Base-by-base conservation (phyloP, 163 green algal genomes). In the Scenedesmus sp. region DNA sequence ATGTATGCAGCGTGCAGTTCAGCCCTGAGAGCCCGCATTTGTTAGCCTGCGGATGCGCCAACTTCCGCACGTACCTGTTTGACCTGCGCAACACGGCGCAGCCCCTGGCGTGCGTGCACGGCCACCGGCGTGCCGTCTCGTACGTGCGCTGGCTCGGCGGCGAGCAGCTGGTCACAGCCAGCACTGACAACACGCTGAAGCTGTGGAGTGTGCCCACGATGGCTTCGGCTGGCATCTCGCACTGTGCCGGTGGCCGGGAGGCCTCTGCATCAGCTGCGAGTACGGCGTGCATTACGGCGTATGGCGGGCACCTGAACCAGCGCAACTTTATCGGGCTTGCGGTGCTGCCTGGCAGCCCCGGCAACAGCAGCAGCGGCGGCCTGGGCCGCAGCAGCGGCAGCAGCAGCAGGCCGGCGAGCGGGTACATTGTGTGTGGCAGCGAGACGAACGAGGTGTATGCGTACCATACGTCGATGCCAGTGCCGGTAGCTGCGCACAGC, bases 311-410 rank as follows among this genome's bases (percentile, higher is more conserved):
- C 91, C 76, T 91, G n/a, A 99, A 99, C 86, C 95, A 97, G 79
- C 94, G 95, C 79, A 98, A 99, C 94, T 99, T 99, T 92, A 97
- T 98, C 34, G 97, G 97, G 13, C 94, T 99, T 67, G 94, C 94
- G 3, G 95, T 97, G 6, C 95, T 91, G 0, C 86, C 93, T 0
- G 95, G 87, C 3, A 62, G 8, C 23, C 87, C 87, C 1, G 87
- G 87, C 1, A 18, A 86, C 52, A 34, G 3, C 81, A 26, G 81
- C 81, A 26, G 15, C 52, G 54, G n/a, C 15, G 46, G 46, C 3
- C 77, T 84, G 0, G 77, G 77, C 46, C 26, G n/a, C 1, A 73
- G 86, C 86, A 90, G 46, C 57, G 10, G 20, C 83, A 34, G 56
- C 74, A 54, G 87, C 76, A 56, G 79, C 57, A 26, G 85, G 60